These are phyloP conservation scores for Russula vinacea DNA, from an alignment of 768 basidiomycete genomes.

Conservation along the genomic window DNA sequence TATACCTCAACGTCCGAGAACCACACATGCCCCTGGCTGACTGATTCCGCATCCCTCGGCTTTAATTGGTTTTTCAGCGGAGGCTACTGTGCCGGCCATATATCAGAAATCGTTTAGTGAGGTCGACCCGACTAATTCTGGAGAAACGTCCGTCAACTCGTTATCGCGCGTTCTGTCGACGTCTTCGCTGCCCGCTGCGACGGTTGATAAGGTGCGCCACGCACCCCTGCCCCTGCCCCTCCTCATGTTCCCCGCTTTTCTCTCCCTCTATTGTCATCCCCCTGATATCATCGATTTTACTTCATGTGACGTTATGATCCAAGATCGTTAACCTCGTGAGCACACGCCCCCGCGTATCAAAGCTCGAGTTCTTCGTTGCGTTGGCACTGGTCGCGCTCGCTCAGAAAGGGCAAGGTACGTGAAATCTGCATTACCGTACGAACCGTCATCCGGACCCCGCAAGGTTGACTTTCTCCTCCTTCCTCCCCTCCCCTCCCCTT, in stretches of 20 bases:
- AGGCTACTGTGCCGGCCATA: constrained; percentile 74
- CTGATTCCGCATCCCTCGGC: not conserved
- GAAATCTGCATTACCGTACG: not conserved
- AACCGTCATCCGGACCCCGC: not conserved
- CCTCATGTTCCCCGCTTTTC: not conserved
- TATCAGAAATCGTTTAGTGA: constrained; percentile 72
- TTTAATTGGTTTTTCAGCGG: constrained; percentile 44
- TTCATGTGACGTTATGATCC: not conserved
- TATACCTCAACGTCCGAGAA: not conserved
- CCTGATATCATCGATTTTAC: not conserved
- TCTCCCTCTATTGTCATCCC: not conserved
- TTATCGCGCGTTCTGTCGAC: constrained; percentile 77
- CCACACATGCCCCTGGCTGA: not conserved
- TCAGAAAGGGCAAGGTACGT: constrained; percentile 72
- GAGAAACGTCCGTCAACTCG: constrained; percentile 79
- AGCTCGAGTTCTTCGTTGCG: constrained; percentile 88
- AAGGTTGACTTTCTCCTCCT: not conserved
- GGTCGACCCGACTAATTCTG: constrained; percentile 66
- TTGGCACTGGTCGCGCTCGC: constrained; percentile 84
- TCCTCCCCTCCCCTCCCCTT: not conserved
- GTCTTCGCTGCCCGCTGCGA: constrained; percentile 74
- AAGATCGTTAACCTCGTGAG: constrained; percentile 91
- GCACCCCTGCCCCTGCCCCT: not conserved
- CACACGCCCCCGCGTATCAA: constrained; percentile 74
- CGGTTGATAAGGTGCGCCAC: constrained; percentile 67